Evolutionary conservation across 371 early-diverging fungal species (phyloP).

Genomic region (Actinomortierella ambigua): DNA sequence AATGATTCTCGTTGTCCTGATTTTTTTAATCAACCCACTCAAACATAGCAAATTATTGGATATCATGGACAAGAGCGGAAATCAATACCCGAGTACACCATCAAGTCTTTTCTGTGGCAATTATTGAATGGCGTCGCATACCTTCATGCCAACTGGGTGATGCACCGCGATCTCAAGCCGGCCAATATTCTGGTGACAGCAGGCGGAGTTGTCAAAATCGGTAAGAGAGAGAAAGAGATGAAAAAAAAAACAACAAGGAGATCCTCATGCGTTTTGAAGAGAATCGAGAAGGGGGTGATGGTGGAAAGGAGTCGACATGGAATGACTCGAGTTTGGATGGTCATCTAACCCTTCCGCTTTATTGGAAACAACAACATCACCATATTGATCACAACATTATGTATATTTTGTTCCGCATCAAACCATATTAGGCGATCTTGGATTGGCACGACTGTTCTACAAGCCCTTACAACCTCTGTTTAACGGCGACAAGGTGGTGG

Average conservation of each 20-base stretch:
- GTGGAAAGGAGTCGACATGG: no score
- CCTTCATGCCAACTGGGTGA: conserved; percentile 90
- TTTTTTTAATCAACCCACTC: neutral
- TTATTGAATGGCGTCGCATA: conserved; percentile 90
- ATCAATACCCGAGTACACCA: conserved; percentile 78
- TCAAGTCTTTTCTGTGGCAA: conserved; percentile 93
- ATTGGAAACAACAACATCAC: no score
- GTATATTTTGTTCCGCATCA: neutral
- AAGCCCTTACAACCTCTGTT: conserved; percentile 83
- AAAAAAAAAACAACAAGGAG: neutral
- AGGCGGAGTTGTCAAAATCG: conserved; percentile 88
- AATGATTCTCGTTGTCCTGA: neutral
- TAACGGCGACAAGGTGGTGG: conserved; percentile 93
- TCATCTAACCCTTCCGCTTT: no score
- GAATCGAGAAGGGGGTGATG: no score
- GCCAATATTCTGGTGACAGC: conserved; percentile 89
- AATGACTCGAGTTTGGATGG: conserved; percentile 3
- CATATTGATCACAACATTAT: neutral
- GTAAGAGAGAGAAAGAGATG: conserved; percentile 35
- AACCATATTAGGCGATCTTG: conserved; percentile 81
- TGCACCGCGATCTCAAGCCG: conserved; percentile 93
- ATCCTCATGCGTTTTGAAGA: neutral
- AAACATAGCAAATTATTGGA: conserved; percentile 83
- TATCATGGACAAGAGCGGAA: conserved; percentile 78
- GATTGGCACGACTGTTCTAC: conserved; percentile 87